A percentile compares a stretch with the other conserved stretches of the same genome.
phyloP scores from a whole-genome alignment of 2,329 filamentous ascomycete genomes.

The Colletotrichum sp. region DNA sequence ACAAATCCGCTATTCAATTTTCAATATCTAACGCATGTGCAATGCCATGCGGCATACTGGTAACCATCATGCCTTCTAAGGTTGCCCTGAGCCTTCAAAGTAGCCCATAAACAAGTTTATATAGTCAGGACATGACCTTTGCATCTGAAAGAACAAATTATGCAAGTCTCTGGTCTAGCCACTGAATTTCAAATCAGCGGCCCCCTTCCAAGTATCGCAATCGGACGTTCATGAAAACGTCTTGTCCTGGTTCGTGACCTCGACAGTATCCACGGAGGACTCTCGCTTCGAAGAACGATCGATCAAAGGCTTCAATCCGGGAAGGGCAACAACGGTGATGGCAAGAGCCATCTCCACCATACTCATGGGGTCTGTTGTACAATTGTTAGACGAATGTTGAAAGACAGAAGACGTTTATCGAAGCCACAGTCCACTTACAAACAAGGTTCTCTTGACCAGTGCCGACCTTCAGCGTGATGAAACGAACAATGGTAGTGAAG shows the following conservation, averaged over 20 bases:
- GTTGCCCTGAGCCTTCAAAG: neutral
- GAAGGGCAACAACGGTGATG: constrained; percentile 26
- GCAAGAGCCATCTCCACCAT: constrained; percentile 27
- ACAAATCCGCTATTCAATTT: neutral
- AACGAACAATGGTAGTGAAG: constrained; percentile 28
- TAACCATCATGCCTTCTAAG: neutral
- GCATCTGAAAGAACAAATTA: neutral
- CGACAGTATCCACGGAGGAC: constrained; percentile 7
- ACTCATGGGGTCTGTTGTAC: constrained; percentile 22
- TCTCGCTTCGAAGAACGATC: constrained; percentile 1
- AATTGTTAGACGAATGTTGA: neutral
- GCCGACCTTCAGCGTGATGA: constrained; percentile 26
- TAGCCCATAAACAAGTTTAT: neutral
- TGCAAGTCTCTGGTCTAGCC: neutral
- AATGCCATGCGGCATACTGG: neutral
- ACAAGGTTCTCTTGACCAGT: constrained; percentile 31
- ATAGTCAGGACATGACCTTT: neutral
- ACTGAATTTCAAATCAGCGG: neutral
- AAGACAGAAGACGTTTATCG: accelerated
- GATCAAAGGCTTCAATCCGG: constrained; percentile 27
- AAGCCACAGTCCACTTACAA: constrained; percentile 19
- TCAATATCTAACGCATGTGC: neutral
- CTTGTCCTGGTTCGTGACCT: constrained; percentile 11
- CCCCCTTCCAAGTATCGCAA: neutral
- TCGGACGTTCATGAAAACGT: neutral